Conservation (phyloP, 2,329 filamentous ascomycete species). For the Sarocladiaceae sp. region DNA sequence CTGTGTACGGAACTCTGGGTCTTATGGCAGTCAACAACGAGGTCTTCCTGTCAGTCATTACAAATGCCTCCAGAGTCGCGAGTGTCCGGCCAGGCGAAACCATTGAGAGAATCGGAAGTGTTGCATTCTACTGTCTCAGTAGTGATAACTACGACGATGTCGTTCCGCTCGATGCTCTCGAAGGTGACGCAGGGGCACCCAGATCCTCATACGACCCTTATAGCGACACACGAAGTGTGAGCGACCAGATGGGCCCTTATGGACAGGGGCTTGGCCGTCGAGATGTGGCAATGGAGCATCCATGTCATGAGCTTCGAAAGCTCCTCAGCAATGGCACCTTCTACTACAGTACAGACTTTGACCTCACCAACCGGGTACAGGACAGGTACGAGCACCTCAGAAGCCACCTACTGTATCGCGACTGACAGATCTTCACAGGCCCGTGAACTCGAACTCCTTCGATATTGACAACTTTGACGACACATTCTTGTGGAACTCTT, state of each 20-base stretch:
- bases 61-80: slow-evolving; percentile 69
- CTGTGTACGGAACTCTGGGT: slow-evolving; percentile 79
- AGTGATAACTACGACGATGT: slow-evolving; percentile 80
- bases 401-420: background rate
- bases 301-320: slow-evolving; percentile 85
- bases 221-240: slow-evolving; percentile 38
- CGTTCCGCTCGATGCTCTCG: slow-evolving; percentile 46
- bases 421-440: slow-evolving; percentile 36
- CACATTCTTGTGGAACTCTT: slow-evolving; percentile 94
- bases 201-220: background rate
- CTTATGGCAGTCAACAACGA: slow-evolving; percentile 78
- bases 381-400: slow-evolving; percentile 54
- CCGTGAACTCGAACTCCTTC: slow-evolving; percentile 69
- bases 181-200: slow-evolving; percentile 35
- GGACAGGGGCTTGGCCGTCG: slow-evolving; percentile 49
- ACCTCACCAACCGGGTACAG: slow-evolving; percentile 87
- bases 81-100: slow-evolving; percentile 82
- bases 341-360: slow-evolving; percentile 98
- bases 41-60: slow-evolving; percentile 88
- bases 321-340: slow-evolving; percentile 89
- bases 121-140: slow-evolving; percentile 91
- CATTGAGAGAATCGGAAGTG: slow-evolving; percentile 76
- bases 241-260: slow-evolving; percentile 35
- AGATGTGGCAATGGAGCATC: slow-evolving; percentile 73
- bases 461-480: slow-evolving; percentile 91